These are phyloP conservation scores for Bipolaris gigantea DNA, from an alignment of 2,329 filamentous ascomycete genomes.

Conservation along the genomic window DNA sequence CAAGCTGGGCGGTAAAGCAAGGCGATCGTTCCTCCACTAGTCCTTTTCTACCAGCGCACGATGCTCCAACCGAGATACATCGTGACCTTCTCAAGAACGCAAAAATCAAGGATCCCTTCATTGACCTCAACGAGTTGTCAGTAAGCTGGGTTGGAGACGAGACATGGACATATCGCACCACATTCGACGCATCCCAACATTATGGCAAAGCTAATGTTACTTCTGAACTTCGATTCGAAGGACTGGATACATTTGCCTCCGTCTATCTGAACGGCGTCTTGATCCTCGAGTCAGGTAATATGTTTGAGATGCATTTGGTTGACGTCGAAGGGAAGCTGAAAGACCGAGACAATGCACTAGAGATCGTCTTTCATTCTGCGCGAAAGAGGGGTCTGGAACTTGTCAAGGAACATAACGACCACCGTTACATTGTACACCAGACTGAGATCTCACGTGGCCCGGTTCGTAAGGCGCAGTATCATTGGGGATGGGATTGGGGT, in stretches of 20 bases:
- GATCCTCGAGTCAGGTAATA: constrained; percentile 62
- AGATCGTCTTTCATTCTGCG: constrained; percentile 61
- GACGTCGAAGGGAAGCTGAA: constrained; percentile 51
- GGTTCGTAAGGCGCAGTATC: constrained; percentile 56
- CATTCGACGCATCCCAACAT: constrained; percentile 37
- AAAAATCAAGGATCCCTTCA: constrained; percentile 53
- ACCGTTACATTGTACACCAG: constrained; percentile 48
- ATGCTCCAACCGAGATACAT: constrained; percentile 52
- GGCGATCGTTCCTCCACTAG: constrained; percentile 44
- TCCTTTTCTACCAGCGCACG: constrained; percentile 47
- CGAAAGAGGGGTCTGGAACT: constrained; percentile 55
- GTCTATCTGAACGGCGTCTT: constrained; percentile 58
- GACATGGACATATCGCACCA: constrained; percentile 49
- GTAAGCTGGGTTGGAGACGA: constrained; percentile 54
- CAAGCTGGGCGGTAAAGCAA: constrained; percentile 52
- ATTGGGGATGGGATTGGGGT: constrained; percentile 57
- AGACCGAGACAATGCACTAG: constrained; percentile 54
- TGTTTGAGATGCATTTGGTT: constrained; percentile 63
- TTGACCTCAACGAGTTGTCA: constrained; percentile 53
- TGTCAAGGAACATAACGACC: constrained; percentile 57
- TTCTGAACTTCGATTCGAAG: constrained; percentile 60
- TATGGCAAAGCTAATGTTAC: constrained; percentile 27
- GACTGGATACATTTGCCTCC: constrained; percentile 65
- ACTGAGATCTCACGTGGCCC: constrained; percentile 56
- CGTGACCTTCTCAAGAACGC: constrained; percentile 51